Percentiles rank a stretch among this genome's conserved stretches.
Conservation (phyloP, 83 land plant genomes). For the Larix sibirica region DNA sequence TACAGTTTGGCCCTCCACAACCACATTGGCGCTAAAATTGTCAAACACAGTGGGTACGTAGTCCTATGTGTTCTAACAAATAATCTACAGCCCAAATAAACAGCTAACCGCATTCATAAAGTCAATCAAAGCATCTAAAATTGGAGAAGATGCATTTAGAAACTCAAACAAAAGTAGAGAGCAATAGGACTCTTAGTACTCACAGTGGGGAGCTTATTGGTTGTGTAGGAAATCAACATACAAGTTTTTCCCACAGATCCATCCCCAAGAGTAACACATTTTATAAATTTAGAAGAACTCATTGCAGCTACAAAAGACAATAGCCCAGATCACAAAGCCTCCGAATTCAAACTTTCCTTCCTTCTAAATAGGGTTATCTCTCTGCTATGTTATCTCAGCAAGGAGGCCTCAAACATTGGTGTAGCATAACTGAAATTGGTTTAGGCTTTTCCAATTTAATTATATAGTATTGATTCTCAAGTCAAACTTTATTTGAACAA, state of each 20-base stretch:
- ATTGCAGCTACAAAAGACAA: conserved; percentile 9
- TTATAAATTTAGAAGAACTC: conserved; percentile 61
- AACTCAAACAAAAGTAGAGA: background rate
- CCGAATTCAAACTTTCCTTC: no score
- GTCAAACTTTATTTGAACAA: background rate
- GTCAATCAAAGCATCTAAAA: conserved; percentile 1
- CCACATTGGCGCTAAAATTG: conserved; percentile 66
- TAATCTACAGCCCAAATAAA: background rate
- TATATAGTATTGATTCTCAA: background rate
- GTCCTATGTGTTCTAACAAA: conserved; percentile 30
- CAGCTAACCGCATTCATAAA: background rate
- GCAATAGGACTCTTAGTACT: conserved; percentile 13
- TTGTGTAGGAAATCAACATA: conserved; percentile 80
- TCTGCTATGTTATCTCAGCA: background rate
- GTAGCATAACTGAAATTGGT: background rate
- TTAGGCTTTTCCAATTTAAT: background rate
- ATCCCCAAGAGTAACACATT: conserved; percentile 84
- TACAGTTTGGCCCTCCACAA: conserved; percentile 66
- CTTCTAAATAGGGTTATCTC: no score
- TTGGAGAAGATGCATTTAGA: background rate
- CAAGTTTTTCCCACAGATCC: conserved; percentile 84
- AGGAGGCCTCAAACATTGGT: background rate
- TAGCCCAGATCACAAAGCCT: no score
- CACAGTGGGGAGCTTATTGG: conserved; percentile 80
- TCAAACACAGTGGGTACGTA: conserved; percentile 82